Evolutionary conservation across 108 stramenopile genomes (phyloP).

Genomic region (Fistulifera solaris): DNA sequence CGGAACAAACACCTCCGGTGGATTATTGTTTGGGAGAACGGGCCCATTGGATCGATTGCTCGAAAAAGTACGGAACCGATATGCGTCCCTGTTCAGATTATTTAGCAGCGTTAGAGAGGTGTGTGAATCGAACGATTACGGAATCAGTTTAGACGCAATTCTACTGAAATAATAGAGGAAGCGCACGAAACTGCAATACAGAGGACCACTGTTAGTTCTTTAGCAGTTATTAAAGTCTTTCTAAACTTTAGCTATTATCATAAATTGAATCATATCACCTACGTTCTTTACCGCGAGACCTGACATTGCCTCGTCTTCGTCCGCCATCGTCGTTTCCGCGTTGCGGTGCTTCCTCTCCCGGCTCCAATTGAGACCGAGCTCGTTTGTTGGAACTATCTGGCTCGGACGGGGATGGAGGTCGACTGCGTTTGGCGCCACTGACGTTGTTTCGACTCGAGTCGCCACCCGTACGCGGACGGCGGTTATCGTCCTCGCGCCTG

Average conservation of each 20-base stretch:
- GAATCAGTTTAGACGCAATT: too few species aligned
- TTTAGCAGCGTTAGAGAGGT: slow-evolving; percentile 4
- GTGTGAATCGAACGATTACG: slow-evolving; percentile 7
- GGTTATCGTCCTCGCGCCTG: background rate
- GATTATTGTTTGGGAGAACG: slow-evolving; percentile 7
- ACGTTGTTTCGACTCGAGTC: background rate
- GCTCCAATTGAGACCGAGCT: too few species aligned
- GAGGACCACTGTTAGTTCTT: too few species aligned
- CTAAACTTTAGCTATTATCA: too few species aligned
- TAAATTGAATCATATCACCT: too few species aligned
- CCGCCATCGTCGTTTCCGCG: too few species aligned
- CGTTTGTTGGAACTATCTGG: background rate
- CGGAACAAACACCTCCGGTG: background rate
- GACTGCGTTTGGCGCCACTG: slow-evolving; percentile 10
- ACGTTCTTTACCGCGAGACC: too few species aligned
- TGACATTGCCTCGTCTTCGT: too few species aligned
- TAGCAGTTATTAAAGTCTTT: too few species aligned
- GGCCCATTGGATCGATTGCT: slow-evolving; percentile 12
- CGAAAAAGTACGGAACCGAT: slow-evolving; percentile 8
- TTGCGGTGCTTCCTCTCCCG: too few species aligned
- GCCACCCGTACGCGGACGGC: slow-evolving; percentile 1
- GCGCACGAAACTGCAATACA: too few species aligned
- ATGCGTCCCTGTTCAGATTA: slow-evolving; percentile 8
- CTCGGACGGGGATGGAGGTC: slow-evolving; percentile 9
- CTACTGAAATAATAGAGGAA: too few species aligned